phyloP scores from a whole-genome alignment of 2,329 filamentous ascomycete species.

The Pseudovirgaria hyperparasitica region DNA sequence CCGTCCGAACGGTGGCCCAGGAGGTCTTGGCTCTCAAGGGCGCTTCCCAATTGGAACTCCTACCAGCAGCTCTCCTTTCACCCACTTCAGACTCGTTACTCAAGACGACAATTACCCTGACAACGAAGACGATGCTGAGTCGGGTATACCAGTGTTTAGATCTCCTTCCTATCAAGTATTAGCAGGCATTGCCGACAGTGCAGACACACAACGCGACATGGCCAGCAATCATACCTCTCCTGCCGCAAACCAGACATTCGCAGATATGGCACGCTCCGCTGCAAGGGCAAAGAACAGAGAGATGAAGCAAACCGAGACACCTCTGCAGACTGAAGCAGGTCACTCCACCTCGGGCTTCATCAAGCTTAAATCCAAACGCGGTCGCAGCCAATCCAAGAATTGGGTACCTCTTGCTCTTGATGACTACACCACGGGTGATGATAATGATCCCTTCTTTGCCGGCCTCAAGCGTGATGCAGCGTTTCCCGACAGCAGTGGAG shows the following conservation, averaged over 20 bases:
- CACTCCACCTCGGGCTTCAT: constrained; percentile 12
- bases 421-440: constrained; percentile 8
- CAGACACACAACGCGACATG: constrained; percentile 3
- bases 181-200: constrained; percentile 2
- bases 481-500: neutral
- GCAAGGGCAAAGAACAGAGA: constrained; percentile 6
- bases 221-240: constrained; percentile 3
- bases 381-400: constrained; percentile 8
- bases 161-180: constrained; percentile 2
- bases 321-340: too few species aligned
- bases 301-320: constrained; percentile 8
- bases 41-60: too few species aligned
- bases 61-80: neutral
- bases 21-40: too few species aligned
- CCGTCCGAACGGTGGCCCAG: too few species aligned
- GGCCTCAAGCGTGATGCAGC: constrained; percentile 4
- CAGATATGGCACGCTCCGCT: constrained; percentile 17
- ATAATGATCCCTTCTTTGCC: neutral
- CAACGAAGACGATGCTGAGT: constrained; percentile 1
- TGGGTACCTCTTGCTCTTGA: constrained; percentile 15
- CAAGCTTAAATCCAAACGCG: constrained; percentile 11
- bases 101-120: constrained; percentile 5
- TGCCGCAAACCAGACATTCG: constrained; percentile 11
- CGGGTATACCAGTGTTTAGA: constrained; percentile 1
- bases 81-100: constrained; percentile 7